Percentiles rank a stretch among this genome's conserved stretches.
Conservation (phyloP, 768 basidiomycete species). For the Suillus brevipes region DNA sequence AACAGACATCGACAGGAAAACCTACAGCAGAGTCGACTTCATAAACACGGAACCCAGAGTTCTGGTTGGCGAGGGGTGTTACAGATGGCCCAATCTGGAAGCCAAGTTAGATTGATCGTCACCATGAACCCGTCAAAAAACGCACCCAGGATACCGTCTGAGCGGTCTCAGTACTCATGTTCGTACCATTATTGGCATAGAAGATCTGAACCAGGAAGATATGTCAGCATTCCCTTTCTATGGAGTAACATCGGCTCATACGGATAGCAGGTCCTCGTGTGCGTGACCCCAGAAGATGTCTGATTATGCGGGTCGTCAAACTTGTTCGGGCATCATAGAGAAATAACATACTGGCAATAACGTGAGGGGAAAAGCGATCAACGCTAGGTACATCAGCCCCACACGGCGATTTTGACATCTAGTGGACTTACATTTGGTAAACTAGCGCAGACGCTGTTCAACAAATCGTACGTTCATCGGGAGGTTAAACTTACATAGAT, state of each 20-base stretch:
- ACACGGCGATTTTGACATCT: background rate
- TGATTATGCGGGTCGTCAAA: slow-evolving; percentile 25
- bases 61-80: slow-evolving; percentile 68
- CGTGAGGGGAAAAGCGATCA: slow-evolving; percentile 77
- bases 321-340: slow-evolving; percentile 6
- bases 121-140: slow-evolving; percentile 9
- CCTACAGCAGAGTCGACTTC: slow-evolving; percentile 56
- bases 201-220: slow-evolving; percentile 48
- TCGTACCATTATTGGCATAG: slow-evolving; percentile 71
- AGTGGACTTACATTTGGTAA: slow-evolving; percentile 47
- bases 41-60: slow-evolving; percentile 64
- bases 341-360: slow-evolving; percentile 63
- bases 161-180: slow-evolving; percentile 56
- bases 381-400: slow-evolving; percentile 42
- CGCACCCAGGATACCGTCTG: slow-evolving; percentile 52
- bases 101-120: slow-evolving; percentile 11
- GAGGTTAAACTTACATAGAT: slow-evolving; percentile 57
- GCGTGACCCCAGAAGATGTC: slow-evolving; percentile 81
- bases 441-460: slow-evolving; percentile 27
- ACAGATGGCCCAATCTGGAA: slow-evolving; percentile 66
- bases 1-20: slow-evolving; percentile 2
- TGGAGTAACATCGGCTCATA: slow-evolving; percentile 26
- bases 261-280: slow-evolving; percentile 72
- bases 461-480: background rate
- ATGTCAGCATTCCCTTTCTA: background rate